These are phyloP conservation scores for Plenodomus tracheiphilus DNA, from an alignment of 2,329 filamentous ascomycete genomes.

Conservation along the genomic window DNA sequence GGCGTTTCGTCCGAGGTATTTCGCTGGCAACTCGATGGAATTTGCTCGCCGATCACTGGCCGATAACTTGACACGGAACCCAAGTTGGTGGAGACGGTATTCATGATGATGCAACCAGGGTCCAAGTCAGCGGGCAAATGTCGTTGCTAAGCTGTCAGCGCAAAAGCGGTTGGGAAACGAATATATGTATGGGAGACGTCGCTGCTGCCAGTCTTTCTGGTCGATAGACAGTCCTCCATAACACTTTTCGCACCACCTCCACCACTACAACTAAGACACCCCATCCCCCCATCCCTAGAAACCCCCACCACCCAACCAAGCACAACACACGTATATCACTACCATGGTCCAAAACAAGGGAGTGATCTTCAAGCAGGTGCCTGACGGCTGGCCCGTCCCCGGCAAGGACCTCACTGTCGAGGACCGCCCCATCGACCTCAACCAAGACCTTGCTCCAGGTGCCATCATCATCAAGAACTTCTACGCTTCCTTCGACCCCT, in stretches of 20 bases:
- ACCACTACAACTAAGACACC: slow-evolving; percentile 1
- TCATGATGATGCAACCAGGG: slow-evolving; percentile 19
- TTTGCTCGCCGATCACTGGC: not conserved
- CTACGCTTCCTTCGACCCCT: slow-evolving; percentile 80
- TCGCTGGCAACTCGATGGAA: no score
- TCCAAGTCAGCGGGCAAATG: slow-evolving; percentile 8
- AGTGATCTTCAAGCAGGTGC: slow-evolving; percentile 72
- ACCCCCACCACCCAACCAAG: slow-evolving; percentile 4
- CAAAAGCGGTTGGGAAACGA: not conserved
- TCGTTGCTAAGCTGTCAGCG: slow-evolving; percentile 10
- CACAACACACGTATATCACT: slow-evolving; percentile 8
- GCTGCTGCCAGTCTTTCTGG: slow-evolving; percentile 4
- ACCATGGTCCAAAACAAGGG: slow-evolving; percentile 70
- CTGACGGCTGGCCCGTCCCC: slow-evolving; percentile 66
- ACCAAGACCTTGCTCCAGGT: slow-evolving; percentile 61
- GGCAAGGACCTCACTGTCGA: slow-evolving; percentile 74
- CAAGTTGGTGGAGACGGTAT: not conserved
- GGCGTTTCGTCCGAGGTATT: not conserved
- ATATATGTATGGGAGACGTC: slow-evolving; percentile 12
- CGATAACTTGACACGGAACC: not conserved
- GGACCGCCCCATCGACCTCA: slow-evolving; percentile 68
- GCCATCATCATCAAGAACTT: slow-evolving; percentile 71
- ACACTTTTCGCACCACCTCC: not conserved
- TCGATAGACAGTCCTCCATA: not conserved
- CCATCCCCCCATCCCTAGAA: not conserved